Percentiles rank a stretch among this genome's conserved stretches.
Conservation (phyloP, 257 asterid genomes). For the Scutellaria galericulata region DNA sequence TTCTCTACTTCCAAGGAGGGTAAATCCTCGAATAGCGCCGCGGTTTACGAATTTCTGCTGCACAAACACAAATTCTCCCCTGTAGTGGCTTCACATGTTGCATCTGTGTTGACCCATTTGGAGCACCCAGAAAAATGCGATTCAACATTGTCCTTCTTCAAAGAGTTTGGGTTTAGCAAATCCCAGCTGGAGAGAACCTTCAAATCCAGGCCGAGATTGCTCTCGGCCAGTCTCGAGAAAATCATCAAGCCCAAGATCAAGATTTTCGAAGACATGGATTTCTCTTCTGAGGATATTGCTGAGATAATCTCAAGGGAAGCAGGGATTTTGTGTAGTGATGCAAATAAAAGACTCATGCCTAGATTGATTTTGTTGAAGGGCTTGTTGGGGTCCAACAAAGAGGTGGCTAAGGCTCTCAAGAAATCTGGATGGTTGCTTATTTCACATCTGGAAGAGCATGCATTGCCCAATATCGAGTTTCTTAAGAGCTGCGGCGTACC, state of each 20-base stretch:
- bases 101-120: not conserved
- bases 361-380: not conserved
- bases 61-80: not conserved
- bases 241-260: conserved; percentile 5
- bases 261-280: not conserved
- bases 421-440: not conserved
- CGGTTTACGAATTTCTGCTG: conserved; percentile 25
- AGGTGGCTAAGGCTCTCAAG: not conserved
- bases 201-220: not conserved
- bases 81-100: not conserved
- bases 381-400: conserved; percentile 9
- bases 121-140: not conserved
- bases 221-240: not conserved
- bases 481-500: conserved; percentile 14
- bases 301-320: not conserved
- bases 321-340: not conserved
- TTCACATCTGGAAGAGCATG: not conserved
- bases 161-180: not conserved
- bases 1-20: conserved; percentile 26
- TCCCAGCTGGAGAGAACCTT: not conserved
- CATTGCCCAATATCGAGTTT: conserved; percentile 7
- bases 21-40: no score
- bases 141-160: not conserved
- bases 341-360: not conserved
- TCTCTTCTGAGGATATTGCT: not conserved